These are phyloP conservation scores for Zygosaccharomyces rouxii DNA, from an alignment of 805 yeast species.

Conservation along the genomic window DNA sequence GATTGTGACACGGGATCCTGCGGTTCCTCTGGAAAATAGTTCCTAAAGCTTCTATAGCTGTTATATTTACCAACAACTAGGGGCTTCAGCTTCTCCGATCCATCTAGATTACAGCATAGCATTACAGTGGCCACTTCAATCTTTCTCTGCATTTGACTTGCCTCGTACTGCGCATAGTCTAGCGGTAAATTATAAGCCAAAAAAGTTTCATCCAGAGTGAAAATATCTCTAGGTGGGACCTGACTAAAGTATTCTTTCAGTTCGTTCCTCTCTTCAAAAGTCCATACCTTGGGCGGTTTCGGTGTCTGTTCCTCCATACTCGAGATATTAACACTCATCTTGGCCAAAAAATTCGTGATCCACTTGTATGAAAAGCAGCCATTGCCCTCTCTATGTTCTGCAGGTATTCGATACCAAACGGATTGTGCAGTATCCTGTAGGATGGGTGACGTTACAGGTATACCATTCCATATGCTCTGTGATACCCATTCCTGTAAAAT, in stretches of 20 bases:
- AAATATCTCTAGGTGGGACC: constrained; percentile 49
- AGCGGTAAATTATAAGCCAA: constrained; percentile 56
- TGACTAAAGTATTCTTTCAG: constrained; percentile 44
- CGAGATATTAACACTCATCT: constrained; percentile 48
- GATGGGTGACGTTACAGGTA: constrained; percentile 60
- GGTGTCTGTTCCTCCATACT: constrained; percentile 44
- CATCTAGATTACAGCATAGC: constrained; percentile 60
- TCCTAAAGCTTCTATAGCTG: constrained; percentile 40
- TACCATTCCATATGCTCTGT: constrained; percentile 62
- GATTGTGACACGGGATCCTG: constrained; percentile 27
- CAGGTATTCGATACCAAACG: constrained; percentile 58
- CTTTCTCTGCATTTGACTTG: constrained; percentile 34
- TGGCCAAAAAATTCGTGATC: constrained; percentile 44
- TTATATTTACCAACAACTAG: constrained; percentile 57
- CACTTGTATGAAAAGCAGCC: constrained; percentile 64
- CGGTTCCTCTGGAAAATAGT: constrained; percentile 34
- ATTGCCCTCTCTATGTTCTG: constrained; percentile 52
- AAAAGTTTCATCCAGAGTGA: constrained; percentile 58
- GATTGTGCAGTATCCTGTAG: constrained; percentile 59
- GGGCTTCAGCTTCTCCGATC: constrained; percentile 58
- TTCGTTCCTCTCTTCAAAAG: constrained; percentile 50
- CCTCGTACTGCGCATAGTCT: constrained; percentile 49
- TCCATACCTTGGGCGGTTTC: constrained; percentile 54
- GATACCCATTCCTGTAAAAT: constrained; percentile 69
- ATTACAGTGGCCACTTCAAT: constrained; percentile 49